Percentiles rank a stretch among this genome's conserved stretches.
These are phyloP conservation scores for Volvox africanus DNA, from an alignment of 139 green algal genomes.

Conservation along the genomic window DNA sequence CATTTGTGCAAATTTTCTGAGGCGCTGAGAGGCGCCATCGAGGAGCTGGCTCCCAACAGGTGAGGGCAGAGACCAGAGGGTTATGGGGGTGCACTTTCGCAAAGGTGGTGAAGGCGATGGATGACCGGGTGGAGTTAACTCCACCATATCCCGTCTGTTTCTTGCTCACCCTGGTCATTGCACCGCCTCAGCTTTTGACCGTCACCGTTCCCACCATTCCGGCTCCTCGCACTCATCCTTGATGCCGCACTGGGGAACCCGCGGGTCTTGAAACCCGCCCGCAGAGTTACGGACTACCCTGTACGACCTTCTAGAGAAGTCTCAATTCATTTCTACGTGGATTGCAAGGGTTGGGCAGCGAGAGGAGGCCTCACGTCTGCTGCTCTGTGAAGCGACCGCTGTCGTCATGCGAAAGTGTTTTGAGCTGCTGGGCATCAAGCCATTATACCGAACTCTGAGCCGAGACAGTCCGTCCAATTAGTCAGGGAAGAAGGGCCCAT, in stretches of 20 bases:
- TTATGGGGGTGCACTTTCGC: no score
- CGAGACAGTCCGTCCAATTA: no score
- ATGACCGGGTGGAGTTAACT: no score
- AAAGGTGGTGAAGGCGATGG: no score
- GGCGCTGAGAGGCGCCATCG: constrained; percentile 85
- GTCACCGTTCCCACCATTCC: neutral
- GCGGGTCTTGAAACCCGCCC: no score
- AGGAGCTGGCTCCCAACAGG: constrained; percentile 89
- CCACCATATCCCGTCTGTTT: no score
- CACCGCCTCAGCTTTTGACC: neutral
- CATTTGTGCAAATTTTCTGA: constrained; percentile 86
- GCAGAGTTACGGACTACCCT: constrained; percentile 93
- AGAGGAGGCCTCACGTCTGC: constrained; percentile 89
- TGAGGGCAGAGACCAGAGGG: neutral
- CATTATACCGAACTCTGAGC: constrained; percentile 91
- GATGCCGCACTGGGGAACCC: neutral
- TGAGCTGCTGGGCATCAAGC: constrained; percentile 92
- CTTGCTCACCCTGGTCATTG: no score
- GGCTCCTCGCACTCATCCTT: neutral
- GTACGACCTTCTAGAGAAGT: constrained; percentile 91
- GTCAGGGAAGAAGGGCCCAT: no score
- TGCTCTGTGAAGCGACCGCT: constrained; percentile 91
- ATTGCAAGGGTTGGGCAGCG: constrained; percentile 90
- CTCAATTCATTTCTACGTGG: constrained; percentile 95
- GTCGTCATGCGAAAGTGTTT: constrained; percentile 94